Evolutionary conservation across 73 alveolate species (phyloP).

Genomic region (Paramecium biaurelia): DNA sequence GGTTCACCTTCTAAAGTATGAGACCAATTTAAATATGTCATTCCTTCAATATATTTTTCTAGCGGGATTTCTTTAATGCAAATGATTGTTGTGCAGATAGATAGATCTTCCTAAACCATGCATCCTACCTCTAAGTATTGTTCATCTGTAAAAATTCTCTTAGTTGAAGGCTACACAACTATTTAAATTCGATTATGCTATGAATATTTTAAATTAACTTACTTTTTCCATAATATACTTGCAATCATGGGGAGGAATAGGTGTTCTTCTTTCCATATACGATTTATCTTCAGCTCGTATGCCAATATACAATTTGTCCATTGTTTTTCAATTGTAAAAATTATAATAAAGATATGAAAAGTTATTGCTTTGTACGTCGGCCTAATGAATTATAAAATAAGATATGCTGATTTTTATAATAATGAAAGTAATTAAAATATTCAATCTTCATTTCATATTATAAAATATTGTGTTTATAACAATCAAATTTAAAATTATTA

Average conservation of each 20-base stretch:
- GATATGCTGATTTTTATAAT: background rate
- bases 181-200: constrained; percentile 64
- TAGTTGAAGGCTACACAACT: constrained; percentile 79
- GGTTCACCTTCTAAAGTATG: constrained; percentile 84
- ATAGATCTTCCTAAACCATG: constrained; percentile 70
- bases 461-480: background rate
- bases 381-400: background rate
- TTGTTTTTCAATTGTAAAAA: background rate
- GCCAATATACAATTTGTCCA: constrained; percentile 63
- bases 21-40: constrained; percentile 80
- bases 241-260: constrained; percentile 82
- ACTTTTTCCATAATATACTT: constrained; percentile 66
- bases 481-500: background rate
- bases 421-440: background rate
- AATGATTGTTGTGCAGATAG: constrained; percentile 72
- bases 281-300: constrained; percentile 74
- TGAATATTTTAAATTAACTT: background rate
- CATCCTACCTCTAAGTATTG: constrained; percentile 84
- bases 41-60: constrained; percentile 64
- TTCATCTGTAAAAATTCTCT: constrained; percentile 76
- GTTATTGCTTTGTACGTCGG: background rate
- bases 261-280: constrained; percentile 86
- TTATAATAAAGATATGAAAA: background rate
- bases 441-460: background rate
- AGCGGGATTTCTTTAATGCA: constrained; percentile 86